Conservation (phyloP, 495 filamentous ascomycete species). For the Aspergillus cavernicola region DNA sequence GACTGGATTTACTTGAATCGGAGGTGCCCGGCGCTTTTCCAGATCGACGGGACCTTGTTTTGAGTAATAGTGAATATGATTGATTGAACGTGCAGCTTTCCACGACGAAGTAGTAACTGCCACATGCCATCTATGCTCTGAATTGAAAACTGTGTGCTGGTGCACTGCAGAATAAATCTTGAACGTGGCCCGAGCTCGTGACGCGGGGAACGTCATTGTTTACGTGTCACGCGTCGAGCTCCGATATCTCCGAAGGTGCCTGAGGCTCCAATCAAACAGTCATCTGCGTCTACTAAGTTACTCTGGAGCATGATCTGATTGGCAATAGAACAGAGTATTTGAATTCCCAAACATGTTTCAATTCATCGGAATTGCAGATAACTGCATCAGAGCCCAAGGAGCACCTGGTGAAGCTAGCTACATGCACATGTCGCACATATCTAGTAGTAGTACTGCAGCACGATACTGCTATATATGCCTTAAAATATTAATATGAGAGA, state of each 20-base stretch:
- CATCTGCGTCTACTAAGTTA: too few species aligned
- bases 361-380: too few species aligned
- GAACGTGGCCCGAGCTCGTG: conserved; percentile 11
- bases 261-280: conserved; percentile 15
- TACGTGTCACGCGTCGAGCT: conserved; percentile 29
- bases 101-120: conserved; percentile 17
- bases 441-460: too few species aligned
- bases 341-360: too few species aligned
- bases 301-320: too few species aligned
- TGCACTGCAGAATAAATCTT: background rate
- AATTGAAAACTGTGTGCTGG: background rate
- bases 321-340: too few species aligned
- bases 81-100: conserved; percentile 18
- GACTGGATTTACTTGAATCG: conserved; percentile 24
- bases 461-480: too few species aligned
- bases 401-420: too few species aligned
- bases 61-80: conserved; percentile 22
- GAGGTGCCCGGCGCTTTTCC: conserved; percentile 21
- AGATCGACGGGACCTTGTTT: conserved; percentile 18
- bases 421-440: too few species aligned
- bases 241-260: conserved; percentile 27
- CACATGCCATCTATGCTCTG: conserved; percentile 10
- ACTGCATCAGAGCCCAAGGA: too few species aligned
- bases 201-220: conserved; percentile 27
- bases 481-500: too few species aligned